Base-by-base conservation (phyloP, 352 stramenopile species). In the Paralagenidium karlingii region DNA sequence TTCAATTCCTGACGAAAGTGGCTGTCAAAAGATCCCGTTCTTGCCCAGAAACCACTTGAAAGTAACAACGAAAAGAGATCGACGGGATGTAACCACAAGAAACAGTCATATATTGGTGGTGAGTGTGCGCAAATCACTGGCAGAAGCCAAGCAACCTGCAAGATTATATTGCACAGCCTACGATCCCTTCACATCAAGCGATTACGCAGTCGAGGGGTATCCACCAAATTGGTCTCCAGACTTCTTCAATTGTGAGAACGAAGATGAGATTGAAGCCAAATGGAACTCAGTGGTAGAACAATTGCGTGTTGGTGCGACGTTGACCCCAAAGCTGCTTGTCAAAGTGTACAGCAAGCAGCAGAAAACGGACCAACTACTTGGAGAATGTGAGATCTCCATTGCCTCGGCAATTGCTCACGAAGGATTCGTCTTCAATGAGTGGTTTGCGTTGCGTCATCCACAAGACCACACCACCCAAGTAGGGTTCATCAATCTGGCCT, bases 141-240 rank as follows among this genome's bases (percentile, higher is more conserved):
- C 66, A 0, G 50, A n/a, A n/a, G n/a, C n/a, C n/a, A 47, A 44
- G n/a, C 42, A 62, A 4, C 40, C 33, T 7, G 12, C 53, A 7
- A 31, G 59, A 29, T 38, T 91, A 3, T 91, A 91, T 31, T 91
- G 74, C 45, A 91, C 77, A 3, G 77, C 77, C 4, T 91, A 91
- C 45, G 74, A 91, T 19, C 77, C 77, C 9, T 59, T 79, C 19
- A 88, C 74, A 0, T 74, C 77, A 1, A 83, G 62, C 10, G 77
- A 91, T 44, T 91, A 86, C 49, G 49, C 68, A 1, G 69, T 88
- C 0, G 60, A 80, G 36, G 74, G 77, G 3, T 80, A 61, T 24
- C 77, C 77, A 6, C 25, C 29, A 0, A 43, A 85, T 21, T 91
- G 69, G 75, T 25, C 52, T 15, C 34, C 66, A 0, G 60, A 87